Evolutionary conservation across 495 filamentous ascomycete species (phyloP).

Genomic region (Aspergillus kassunensis): DNA sequence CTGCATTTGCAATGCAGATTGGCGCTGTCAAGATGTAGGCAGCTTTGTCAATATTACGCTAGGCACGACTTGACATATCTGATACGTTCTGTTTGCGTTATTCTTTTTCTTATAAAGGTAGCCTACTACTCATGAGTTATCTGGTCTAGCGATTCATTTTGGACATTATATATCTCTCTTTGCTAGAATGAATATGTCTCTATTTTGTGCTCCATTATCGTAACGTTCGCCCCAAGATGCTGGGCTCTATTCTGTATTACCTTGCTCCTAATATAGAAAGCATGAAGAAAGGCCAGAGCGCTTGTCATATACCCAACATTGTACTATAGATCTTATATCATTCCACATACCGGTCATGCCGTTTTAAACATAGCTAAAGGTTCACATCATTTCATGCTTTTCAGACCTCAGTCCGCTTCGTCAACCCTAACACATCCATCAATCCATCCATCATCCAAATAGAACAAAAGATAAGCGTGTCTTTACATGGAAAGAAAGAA

Average conservation of each 20-base stretch:
- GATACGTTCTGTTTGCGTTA: no score
- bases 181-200: no score
- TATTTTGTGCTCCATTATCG: no score
- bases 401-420: background rate
- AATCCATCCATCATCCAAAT: slow-evolving; percentile 16
- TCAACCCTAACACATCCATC: background rate
- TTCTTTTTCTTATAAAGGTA: no score
- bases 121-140: no score
- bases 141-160: no score
- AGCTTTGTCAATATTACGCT: background rate
- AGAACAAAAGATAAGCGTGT: slow-evolving; percentile 5
- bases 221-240: no score
- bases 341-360: slow-evolving; percentile 22
- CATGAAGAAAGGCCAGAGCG: no score
- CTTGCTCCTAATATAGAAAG: no score
- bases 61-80: no score
- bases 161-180: no score
- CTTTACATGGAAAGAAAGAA: slow-evolving; percentile 12
- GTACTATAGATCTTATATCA: slow-evolving; percentile 15
- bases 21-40: background rate
- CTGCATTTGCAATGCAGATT: slow-evolving; percentile 48
- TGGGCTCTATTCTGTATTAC: no score
- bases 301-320: background rate
- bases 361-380: slow-evolving; percentile 19
- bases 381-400: slow-evolving; percentile 20